A percentile compares a stretch with the other conserved stretches of the same genome.
Conservation (phyloP, 768 basidiomycete species). For the Rhizopogon rudus region DNA sequence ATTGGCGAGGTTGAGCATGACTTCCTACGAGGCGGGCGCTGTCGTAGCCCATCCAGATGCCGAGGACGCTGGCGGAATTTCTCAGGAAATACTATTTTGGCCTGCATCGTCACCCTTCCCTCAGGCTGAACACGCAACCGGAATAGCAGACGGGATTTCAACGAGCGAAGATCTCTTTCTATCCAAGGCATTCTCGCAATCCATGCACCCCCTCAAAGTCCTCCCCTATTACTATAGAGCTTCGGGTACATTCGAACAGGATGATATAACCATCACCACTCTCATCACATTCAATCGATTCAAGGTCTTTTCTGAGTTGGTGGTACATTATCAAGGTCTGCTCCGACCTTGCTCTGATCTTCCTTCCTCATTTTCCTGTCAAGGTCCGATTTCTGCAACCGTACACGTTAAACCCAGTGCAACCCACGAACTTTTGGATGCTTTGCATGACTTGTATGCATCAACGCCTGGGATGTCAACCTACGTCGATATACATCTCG, state of each 20-base stretch:
- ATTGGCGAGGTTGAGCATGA: not conserved
- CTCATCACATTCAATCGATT: slow-evolving; percentile 79
- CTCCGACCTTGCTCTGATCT: not conserved
- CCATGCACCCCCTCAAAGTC: slow-evolving; percentile 69
- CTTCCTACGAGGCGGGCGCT: not conserved
- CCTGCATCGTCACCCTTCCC: slow-evolving; percentile 2
- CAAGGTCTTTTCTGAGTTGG: slow-evolving; percentile 65
- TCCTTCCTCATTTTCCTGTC: not conserved
- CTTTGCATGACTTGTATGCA: slow-evolving; percentile 62
- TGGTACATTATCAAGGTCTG: slow-evolving; percentile 71
- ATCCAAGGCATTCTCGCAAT: slow-evolving; percentile 64
- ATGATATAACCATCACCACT: slow-evolving; percentile 83
- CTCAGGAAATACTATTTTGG: slow-evolving; percentile 20
- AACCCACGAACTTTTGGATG: slow-evolving; percentile 48
- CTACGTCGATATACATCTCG: slow-evolving; percentile 82
- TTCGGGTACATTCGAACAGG: slow-evolving; percentile 43
- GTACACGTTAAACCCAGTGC: slow-evolving; percentile 55
- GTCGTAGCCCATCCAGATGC: not conserved
- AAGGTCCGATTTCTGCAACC: slow-evolving; percentile 83
- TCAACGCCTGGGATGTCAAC: slow-evolving; percentile 60
- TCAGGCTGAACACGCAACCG: not conserved
- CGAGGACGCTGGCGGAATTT: not conserved
- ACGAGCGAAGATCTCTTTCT: slow-evolving; percentile 51
- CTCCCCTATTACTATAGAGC: slow-evolving; percentile 82
- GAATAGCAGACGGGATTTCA: not conserved